A percentile compares a stretch with the other conserved stretches of the same genome.
Evolutionary conservation across 1,284 basidiomycete species (phyloP).

Genomic region (Tremellales sp.): DNA sequence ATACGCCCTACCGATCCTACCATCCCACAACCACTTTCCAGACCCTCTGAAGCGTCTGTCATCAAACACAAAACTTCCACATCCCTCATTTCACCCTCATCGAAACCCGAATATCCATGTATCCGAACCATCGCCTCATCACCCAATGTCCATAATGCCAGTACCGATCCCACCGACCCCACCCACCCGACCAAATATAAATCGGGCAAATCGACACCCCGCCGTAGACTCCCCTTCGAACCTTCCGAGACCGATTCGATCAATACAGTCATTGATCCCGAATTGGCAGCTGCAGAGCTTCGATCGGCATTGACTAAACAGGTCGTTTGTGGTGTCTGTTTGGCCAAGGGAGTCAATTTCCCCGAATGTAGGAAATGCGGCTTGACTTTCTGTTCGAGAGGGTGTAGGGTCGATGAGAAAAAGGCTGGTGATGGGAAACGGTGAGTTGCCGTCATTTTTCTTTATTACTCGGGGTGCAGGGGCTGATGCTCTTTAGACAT

Average conservation of each 20-base stretch:
- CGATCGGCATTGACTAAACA: constrained; percentile 41
- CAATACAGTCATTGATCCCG: neutral
- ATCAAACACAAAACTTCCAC: too few species aligned
- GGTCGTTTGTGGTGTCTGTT: constrained; percentile 37
- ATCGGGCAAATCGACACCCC: constrained; percentile 35
- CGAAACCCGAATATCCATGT: neutral
- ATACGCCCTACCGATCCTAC: too few species aligned
- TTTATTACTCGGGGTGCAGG: neutral
- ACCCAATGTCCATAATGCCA: neutral
- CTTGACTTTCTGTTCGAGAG: constrained; percentile 38
- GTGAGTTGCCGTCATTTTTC: neutral
- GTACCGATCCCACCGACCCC: neutral
- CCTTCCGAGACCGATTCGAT: constrained; percentile 20
- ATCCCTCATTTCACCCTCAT: neutral
- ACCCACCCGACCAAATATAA: neutral
- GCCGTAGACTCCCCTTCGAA: constrained; percentile 2
- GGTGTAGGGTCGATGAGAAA: constrained; percentile 33
- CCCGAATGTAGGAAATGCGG: constrained; percentile 44
- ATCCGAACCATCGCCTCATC: neutral
- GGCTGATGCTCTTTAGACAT: neutral
- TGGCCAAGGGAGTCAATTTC: constrained; percentile 38
- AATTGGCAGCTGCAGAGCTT: constrained; percentile 12
- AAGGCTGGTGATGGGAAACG: constrained; percentile 31
- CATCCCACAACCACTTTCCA: too few species aligned
- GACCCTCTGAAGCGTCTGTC: too few species aligned